These are phyloP conservation scores for Fagus sylvatica DNA, from an alignment of 306 rosid species.

Conservation along the genomic window DNA sequence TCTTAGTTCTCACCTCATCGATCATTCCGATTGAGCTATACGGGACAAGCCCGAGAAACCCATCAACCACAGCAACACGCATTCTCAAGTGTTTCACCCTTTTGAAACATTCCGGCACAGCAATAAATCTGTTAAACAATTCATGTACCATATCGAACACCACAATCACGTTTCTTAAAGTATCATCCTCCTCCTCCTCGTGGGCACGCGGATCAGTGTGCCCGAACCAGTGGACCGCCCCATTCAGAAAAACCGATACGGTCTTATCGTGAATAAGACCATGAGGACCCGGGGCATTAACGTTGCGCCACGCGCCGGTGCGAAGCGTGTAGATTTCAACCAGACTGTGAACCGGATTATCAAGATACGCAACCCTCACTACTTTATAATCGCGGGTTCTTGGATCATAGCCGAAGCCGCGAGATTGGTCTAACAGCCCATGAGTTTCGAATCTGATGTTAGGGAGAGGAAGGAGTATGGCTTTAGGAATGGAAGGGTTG, in stretches of 20 bases:
- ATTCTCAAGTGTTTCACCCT: background rate
- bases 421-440: background rate
- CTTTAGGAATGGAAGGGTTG: background rate
- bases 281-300: background rate
- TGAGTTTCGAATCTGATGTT: background rate
- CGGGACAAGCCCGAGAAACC: background rate
- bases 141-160: too few species aligned
- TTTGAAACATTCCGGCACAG: too few species aligned
- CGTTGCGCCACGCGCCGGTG: background rate
- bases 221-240: background rate
- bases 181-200: background rate
- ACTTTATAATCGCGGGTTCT: background rate
- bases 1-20: too few species aligned
- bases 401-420: background rate
- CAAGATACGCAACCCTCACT: background rate
- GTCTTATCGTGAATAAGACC: background rate
- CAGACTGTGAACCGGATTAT: background rate
- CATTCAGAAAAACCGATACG: background rate
- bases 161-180: background rate
- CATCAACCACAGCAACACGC: background rate
- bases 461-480: background rate
- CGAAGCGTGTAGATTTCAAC: background rate
- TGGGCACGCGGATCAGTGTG: background rate
- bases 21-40: too few species aligned
- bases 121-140: too few species aligned